Percentiles rank a stretch among this genome's conserved stretches.
Conservation (phyloP, 495 filamentous ascomycete genomes). For the Amniculicola lignicola region DNA sequence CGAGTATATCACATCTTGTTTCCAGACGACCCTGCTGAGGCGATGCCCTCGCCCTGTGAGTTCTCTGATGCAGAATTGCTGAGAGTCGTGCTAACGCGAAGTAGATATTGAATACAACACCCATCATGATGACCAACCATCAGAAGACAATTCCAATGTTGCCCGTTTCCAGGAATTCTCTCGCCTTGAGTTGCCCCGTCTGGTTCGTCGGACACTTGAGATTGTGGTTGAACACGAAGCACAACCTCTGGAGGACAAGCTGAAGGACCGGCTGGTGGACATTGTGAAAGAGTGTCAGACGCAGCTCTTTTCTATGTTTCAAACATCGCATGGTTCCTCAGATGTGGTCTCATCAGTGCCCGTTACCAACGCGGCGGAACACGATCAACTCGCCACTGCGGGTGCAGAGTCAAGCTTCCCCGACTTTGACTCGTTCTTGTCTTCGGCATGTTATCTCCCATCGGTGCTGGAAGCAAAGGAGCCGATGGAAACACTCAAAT, state of each 20-base stretch:
- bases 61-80: not conserved
- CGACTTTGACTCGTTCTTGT: not conserved
- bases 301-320: constrained; percentile 24
- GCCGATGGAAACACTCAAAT: not conserved
- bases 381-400: not conserved
- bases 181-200: constrained; percentile 21
- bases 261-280: constrained; percentile 28
- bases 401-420: not conserved
- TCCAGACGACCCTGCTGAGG: constrained; percentile 15
- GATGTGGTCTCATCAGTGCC: not conserved
- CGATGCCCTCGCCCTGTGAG: constrained; percentile 24
- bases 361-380: not conserved
- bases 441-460: not conserved
- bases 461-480: not conserved
- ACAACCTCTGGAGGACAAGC: constrained; percentile 23
- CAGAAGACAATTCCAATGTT: constrained; percentile 13
- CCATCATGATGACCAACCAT: not conserved
- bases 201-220: constrained; percentile 27
- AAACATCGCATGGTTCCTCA: not conserved
- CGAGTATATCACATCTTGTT: constrained; percentile 18
- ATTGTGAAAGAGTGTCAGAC: constrained; percentile 28
- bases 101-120: constrained; percentile 18
- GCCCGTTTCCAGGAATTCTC: constrained; percentile 28
- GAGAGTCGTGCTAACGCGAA: not conserved
- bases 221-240: constrained; percentile 24